Percentiles rank a stretch among this genome's conserved stretches.
phyloP scores from a whole-genome alignment of 805 yeast genomes.

The Scheffersomyces coipomensis region DNA sequence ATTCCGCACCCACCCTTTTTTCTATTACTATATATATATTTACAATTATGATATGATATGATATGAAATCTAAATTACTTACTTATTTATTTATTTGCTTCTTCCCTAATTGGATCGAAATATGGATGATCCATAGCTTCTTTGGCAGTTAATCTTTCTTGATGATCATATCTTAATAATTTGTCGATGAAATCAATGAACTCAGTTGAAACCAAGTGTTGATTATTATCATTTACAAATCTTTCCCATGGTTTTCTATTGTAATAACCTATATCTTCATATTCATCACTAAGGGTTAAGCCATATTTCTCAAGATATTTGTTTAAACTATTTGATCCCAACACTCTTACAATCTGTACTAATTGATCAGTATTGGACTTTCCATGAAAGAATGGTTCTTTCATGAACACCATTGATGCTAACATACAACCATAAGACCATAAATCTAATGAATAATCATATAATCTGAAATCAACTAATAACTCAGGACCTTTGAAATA shows the following conservation, averaged over 20 bases:
- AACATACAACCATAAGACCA: conserved; percentile 95
- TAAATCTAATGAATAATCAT: conserved; percentile 87
- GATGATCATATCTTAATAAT: conserved; percentile 81
- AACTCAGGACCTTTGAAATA: conserved; percentile 94
- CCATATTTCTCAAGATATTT: conserved; percentile 70
- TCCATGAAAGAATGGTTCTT: conserved; percentile 92
- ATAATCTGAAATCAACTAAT: conserved; percentile 78
- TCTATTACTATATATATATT: too few relatives aligned
- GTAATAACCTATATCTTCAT: conserved; percentile 69
- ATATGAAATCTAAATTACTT: too few relatives aligned
- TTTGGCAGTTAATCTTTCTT: conserved; percentile 80
- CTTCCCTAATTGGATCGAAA: conserved; percentile 25
- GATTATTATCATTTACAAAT: conserved; percentile 70
- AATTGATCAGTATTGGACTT: conserved; percentile 88
- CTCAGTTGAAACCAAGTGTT: conserved; percentile 61
- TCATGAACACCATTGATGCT: conserved; percentile 86
- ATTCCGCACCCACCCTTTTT: too few relatives aligned
- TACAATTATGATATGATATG: too few relatives aligned
- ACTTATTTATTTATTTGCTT: too few relatives aligned
- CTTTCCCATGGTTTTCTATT: conserved; percentile 82
- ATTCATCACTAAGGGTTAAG: conserved; percentile 69
- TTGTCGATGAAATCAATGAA: conserved; percentile 80
- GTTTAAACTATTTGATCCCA: conserved; percentile 80
- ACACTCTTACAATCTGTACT: conserved; percentile 81
- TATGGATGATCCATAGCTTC: conserved; percentile 79